These are phyloP conservation scores for Boletus rubescentipes DNA, from an alignment of 768 basidiomycete genomes.

Conservation along the genomic window DNA sequence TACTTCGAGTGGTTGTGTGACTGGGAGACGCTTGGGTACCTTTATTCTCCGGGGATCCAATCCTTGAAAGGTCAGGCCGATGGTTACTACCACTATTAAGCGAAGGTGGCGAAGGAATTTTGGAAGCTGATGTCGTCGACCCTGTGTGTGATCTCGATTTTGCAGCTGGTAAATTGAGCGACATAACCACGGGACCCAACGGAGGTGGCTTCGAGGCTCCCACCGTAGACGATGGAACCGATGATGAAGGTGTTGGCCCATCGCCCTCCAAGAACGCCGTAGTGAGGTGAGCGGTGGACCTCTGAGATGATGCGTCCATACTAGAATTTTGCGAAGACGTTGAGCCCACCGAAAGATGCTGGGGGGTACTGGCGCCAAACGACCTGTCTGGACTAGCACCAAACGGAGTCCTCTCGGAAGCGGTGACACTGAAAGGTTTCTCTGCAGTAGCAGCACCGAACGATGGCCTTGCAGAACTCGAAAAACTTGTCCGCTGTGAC, in stretches of 20 bases:
- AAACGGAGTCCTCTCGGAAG: conserved; percentile 22
- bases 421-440: conserved; percentile 10
- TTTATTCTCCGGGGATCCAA: conserved; percentile 19
- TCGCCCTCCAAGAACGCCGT: conserved; percentile 22
- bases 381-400: conserved; percentile 13
- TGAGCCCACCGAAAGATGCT: conserved; percentile 8
- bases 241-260: conserved; percentile 3
- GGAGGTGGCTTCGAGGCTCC: conserved; percentile 5
- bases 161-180: conserved; percentile 15
- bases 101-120: conserved; percentile 11
- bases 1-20: conserved; percentile 1
- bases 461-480: conserved; percentile 16
- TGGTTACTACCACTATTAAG: conserved; percentile 1
- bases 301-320: conserved; percentile 14
- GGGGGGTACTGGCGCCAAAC: conserved; percentile 12
- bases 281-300: not conserved
- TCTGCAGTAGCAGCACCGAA: conserved; percentile 19
- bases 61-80: conserved; percentile 14
- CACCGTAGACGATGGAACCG: conserved; percentile 2
- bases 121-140: conserved; percentile 4
- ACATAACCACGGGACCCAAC: conserved; percentile 15
- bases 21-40: conserved; percentile 6
- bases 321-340: conserved; percentile 6
- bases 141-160: conserved; percentile 12
- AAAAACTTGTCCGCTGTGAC: conserved; percentile 25